phyloP scores from a whole-genome alignment of 768 basidiomycete species.

The Mycena galopus region DNA sequence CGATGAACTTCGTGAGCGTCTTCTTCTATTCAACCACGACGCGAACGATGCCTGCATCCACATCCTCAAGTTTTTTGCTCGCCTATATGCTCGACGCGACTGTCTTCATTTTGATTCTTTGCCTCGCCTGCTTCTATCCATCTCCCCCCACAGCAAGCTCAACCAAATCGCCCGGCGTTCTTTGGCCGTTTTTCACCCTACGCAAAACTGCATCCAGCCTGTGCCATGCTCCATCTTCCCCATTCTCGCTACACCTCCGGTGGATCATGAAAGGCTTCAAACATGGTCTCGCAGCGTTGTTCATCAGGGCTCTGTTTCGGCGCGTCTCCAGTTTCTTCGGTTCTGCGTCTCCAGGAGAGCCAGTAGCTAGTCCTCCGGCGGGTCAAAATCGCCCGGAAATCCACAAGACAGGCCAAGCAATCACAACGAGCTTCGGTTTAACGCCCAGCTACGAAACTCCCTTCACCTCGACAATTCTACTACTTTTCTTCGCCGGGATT shows the following conservation, averaged over 20 bases:
- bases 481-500: conserved; percentile 1
- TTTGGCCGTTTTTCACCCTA: background rate
- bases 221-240: background rate
- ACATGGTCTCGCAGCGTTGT: background rate
- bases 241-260: background rate
- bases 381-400: background rate
- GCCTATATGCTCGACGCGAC: background rate
- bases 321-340: background rate
- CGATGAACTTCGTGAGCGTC: background rate
- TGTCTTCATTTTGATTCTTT: background rate
- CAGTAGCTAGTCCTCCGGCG: background rate
- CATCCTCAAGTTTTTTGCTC: background rate
- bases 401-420: background rate
- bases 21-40: background rate
- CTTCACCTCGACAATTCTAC: background rate
- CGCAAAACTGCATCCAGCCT: background rate
- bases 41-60: background rate
- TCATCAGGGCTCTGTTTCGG: background rate
- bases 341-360: background rate
- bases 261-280: background rate
- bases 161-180: background rate
- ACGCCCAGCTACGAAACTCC: background rate
- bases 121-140: background rate
- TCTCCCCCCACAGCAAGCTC: background rate
- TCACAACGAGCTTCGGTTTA: background rate